Evolutionary conservation across 306 rosid genomes (phyloP).

Genomic region (Morella rubra): DNA sequence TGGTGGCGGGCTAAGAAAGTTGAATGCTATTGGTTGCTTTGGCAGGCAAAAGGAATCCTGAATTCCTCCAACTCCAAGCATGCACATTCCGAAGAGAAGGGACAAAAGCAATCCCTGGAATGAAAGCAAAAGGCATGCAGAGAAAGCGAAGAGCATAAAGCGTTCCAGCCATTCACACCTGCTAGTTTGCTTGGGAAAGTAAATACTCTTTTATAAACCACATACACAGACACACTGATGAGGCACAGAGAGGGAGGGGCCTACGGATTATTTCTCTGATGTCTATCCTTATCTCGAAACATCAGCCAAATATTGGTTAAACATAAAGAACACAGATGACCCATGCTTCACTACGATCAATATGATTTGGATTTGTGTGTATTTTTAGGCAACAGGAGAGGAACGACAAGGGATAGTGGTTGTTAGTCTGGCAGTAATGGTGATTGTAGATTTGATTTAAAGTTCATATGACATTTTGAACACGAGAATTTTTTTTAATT

Average conservation of each 20-base stretch:
- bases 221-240: background rate
- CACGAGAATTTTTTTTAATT: no score
- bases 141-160: background rate
- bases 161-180: background rate
- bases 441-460: background rate
- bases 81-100: no score
- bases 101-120: background rate
- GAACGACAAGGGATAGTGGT: background rate
- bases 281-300: no score
- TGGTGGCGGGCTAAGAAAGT: no score
- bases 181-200: background rate
- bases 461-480: background rate
- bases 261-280: background rate
- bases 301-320: no score
- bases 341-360: no score
- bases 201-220: background rate
- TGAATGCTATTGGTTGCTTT: no score
- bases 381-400: no score
- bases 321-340: no score
- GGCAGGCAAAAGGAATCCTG: background rate
- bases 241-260: background rate
- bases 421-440: background rate
- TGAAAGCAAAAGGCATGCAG: background rate
- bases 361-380: no score
- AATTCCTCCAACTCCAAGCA: background rate